Evolutionary conservation across 768 basidiomycete species (phyloP), one percentile per base, ranked within the genome.

Genomic region (Boletus vermiculosoides): DNA sequence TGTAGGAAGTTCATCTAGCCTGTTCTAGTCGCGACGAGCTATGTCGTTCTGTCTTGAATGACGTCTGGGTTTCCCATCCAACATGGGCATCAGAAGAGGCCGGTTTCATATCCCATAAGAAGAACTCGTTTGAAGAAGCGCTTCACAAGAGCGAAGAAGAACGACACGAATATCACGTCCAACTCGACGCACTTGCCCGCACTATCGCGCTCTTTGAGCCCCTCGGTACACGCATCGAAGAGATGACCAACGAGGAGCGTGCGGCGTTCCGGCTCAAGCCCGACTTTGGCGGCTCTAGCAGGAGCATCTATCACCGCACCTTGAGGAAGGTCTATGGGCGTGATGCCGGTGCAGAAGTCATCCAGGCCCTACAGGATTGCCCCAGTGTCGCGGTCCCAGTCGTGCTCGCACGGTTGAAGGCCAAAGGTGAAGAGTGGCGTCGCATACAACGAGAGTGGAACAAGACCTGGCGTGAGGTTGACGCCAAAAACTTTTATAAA

Each of bases 401-500:
- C 57, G 92, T 98, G 7, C 83, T 98, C 3, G 78, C 82, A 42
- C 85, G 97, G 11, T 78, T 99, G 45, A 94, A 92, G 76, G 85
- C 86, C 69, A 97, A 95, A 72, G 92, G 98, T 71, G 95, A 97
- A 58, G 97, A 99, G 69, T 99, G 97, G 97, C 86, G 92, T 66
- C 82, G 92, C 33, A 86, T 90, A 30, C 92, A 94, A 71, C 82
- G 96, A 30, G 95, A 98, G 72, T 98, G 94, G 93, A 92, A 89
- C 74, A 83, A 90, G 58, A 95, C 94, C 16, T 98, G 97, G 97
- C 82, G 94, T 50, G 96, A 98, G 71, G 90, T 95, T 48, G 94
- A 99, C 66, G 88, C 88, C 54, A 94, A 94, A 76, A 98, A 98
- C 77, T 98, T 95, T 70, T 96, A 97, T 85, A 98, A 96, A 75